These are phyloP conservation scores for Hypomontagnella submonticulosa DNA, from an alignment of 495 filamentous ascomycete species.

Conservation along the genomic window DNA sequence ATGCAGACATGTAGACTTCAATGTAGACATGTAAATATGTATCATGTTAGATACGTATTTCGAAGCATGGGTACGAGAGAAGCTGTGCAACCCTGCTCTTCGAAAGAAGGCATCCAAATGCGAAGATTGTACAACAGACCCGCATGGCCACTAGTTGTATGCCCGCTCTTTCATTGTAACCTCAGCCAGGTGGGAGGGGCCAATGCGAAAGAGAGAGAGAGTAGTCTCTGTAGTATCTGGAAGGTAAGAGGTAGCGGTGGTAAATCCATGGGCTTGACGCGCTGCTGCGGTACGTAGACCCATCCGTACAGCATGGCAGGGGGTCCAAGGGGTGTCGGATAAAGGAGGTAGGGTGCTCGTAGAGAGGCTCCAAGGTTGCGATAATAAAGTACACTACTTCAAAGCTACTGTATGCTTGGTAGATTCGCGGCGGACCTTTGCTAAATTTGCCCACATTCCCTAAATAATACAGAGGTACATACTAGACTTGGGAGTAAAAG, in stretches of 20 bases:
- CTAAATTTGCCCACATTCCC: conserved; percentile 40
- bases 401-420: too few relatives aligned
- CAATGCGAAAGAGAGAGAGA: conserved; percentile 37
- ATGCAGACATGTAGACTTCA: neutral
- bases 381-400: conserved; percentile 10
- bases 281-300: neutral
- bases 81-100: conserved; percentile 17
- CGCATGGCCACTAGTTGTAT: conserved; percentile 25
- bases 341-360: conserved; percentile 11
- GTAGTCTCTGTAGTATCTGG: conserved; percentile 32
- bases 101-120: conserved; percentile 44
- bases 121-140: conserved; percentile 33
- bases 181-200: conserved; percentile 22
- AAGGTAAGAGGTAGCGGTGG: conserved; percentile 21
- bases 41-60: conserved; percentile 7
- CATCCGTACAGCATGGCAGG: neutral
- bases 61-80: conserved; percentile 23
- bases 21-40: conserved; percentile 35
- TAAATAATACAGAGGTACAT: neutral
- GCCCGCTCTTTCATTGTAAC: conserved; percentile 49
- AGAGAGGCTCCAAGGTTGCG: too few relatives aligned
- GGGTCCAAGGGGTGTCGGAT: neutral
- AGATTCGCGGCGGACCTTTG: conserved; percentile 6
- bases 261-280: conserved; percentile 37
- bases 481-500: conserved; percentile 28